Base-by-base conservation (phyloP, 768 basidiomycete species). In the Lentinula lateritia region DNA sequence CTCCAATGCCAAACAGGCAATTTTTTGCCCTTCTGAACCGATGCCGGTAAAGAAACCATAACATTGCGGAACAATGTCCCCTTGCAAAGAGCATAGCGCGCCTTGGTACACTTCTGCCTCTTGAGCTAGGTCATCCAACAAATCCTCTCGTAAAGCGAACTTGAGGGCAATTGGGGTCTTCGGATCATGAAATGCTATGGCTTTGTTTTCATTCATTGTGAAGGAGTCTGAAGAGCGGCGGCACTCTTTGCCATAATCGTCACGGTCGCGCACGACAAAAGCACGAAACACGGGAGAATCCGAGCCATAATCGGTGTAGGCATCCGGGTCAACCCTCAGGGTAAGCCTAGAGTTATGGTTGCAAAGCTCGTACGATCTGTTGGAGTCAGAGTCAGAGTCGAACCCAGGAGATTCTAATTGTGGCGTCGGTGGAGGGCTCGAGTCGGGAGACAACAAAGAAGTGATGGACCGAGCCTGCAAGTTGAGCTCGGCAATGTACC, bases 271-370 rank as follows among this genome's bases (percentile, higher is more conserved):
- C 18, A 46, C 34, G 35, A 35, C 35, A 15, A 64, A 66, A 35
- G 70, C 76, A 5, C 72, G 71, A 64, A 78, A 76, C 0, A 78
- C 74, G 15, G 75, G 74, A 7, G 75, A 72, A 60, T 78, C 76
- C 41, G 71, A 75, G 61, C 68, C 65, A 58, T 75, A 76, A 62
- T 78, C 76, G 8, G 72, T 66, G 53, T 63, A 56, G 3, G 69
- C 62, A 52, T 72, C 68, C 0, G 70, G 66, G 64, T 76, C 72
- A 56, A 78, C 71, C 55, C 20, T 67, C 46, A 74, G 69, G 23
- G 68, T 70, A 35, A 72, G 50, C 34, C 46, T 9, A 6, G 46
- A 6, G 6, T n/a, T 1, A 28, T n/a, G n/a, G 16, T 41, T 57
- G 0, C 1, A n/a, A 20, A 16, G 46, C 18, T 48, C 6, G 20